Base-by-base conservation (phyloP, 2,329 filamentous ascomycete genomes). In the Arthrocladium fulminans region DNA sequence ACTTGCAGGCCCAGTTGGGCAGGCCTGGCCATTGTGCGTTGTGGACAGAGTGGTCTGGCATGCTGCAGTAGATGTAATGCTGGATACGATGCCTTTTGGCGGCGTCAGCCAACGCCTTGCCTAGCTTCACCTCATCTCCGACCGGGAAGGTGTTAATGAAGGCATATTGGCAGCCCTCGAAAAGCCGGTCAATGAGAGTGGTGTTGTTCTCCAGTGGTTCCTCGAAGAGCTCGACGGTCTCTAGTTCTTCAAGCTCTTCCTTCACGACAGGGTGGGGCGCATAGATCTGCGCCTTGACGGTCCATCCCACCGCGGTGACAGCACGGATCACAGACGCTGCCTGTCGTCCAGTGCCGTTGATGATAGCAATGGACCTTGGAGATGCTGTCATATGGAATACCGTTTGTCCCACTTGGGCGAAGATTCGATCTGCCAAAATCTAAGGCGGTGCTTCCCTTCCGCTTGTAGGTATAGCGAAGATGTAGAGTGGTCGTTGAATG, bases 61-160 rank as follows among this genome's bases (percentile, higher is more conserved):
- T 95, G 61, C 88, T 94, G 57, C 88, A 94, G 70, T 96, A 98
- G 63, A 98, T 79, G 66, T 88, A 96, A 67, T 97, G 92, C 60
- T 88, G 81, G 40, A 97, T 80, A 24, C 67, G 62, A 43, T 86
- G 82, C 59, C 77, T 81, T 65, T 92, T 90, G 46, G 90, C 90
- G 12, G 88, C 88, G 62, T 95, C 86, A 51, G 89, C 92, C 51
- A 96, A 76, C 1, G 86, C 85, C 64, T 85, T 83, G 54, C 92
- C 92, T 57, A 96, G 94, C 32, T 83, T 81, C 50, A 92, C 77
- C 72, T 98, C 92, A 67, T 97, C 88, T 45, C 90, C 92, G 35
- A 66, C 62, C 72, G 94, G 95, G 3, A 88, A 94, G 35, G 92
- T 98, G 71, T 98, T 98, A 72, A 97, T 88, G 67, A 97, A 98